A percentile compares a stretch with the other conserved stretches of the same genome.
phyloP scores from a whole-genome alignment of 495 filamentous ascomycete species.

The Aspergillus conjunctus region DNA sequence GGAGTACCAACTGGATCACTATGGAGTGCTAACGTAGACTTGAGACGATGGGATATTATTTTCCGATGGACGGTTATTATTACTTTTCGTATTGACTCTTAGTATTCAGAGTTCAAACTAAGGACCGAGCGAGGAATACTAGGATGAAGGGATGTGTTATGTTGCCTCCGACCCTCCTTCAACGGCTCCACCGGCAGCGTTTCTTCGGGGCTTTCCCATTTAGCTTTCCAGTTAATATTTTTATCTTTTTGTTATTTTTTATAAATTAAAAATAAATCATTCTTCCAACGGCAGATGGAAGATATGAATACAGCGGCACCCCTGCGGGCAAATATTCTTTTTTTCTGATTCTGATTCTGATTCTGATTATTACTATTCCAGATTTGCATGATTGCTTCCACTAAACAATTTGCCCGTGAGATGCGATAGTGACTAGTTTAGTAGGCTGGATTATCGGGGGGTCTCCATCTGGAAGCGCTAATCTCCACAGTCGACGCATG shows the following conservation, averaged over 20 bases:
- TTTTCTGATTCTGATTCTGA: not conserved
- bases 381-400: too few species aligned
- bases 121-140: too few species aligned
- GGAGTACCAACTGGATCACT: not conserved
- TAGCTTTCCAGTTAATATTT: too few species aligned
- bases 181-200: constrained; percentile 25
- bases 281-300: not conserved
- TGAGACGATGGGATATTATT: constrained; percentile 1
- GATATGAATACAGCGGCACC: not conserved
- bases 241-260: too few species aligned
- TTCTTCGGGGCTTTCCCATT: constrained; percentile 29
- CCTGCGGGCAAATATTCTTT: not conserved
- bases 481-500: constrained; percentile 19
- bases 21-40: not conserved
- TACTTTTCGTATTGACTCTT: not conserved
- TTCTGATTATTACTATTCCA: not conserved
- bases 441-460: not conserved
- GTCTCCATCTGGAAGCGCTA: constrained; percentile 7
- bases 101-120: not conserved
- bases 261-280: too few species aligned
- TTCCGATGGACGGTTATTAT: not conserved
- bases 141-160: constrained; percentile 8
- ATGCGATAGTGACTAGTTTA: not conserved
- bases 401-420: not conserved
- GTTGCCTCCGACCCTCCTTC: constrained; percentile 15